phyloP scores from a whole-genome alignment of 164 flowering plant genomes.

The Berberis vulgaris region DNA sequence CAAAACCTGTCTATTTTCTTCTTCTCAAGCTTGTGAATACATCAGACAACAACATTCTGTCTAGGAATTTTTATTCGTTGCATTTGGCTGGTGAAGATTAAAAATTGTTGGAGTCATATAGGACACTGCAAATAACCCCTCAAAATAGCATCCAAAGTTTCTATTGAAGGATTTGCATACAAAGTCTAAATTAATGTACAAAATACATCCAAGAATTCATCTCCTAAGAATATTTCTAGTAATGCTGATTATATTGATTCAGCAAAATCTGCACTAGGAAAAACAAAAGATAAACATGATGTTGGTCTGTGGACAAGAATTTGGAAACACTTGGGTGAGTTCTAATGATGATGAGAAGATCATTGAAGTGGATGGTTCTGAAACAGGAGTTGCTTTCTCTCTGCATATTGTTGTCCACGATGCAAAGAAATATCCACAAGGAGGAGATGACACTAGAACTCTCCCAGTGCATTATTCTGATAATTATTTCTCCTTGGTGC shows the following conservation, averaged over 20 bases:
- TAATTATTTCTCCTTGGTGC: constrained; percentile 88
- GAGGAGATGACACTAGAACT: constrained; percentile 78
- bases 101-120: constrained; percentile 73
- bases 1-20: constrained; percentile 80
- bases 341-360: constrained; percentile 24
- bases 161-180: constrained; percentile 52
- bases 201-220: constrained; percentile 48
- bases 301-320: constrained; percentile 36
- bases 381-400: constrained; percentile 81
- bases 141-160: constrained; percentile 43
- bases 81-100: constrained; percentile 73
- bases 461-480: constrained; percentile 96
- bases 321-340: constrained; percentile 21
- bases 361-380: constrained; percentile 43
- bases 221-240: constrained; percentile 9
- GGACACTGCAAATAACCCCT: constrained; percentile 62
- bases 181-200: constrained; percentile 53
- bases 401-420: constrained; percentile 80
- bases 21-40: constrained; percentile 76
- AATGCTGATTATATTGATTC: constrained; percentile 15
- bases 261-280: background rate
- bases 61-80: constrained; percentile 95
- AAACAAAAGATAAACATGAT: constrained; percentile 15
- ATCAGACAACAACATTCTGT: constrained; percentile 54
- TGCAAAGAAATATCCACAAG: constrained; percentile 28